Conservation (phyloP, 345 rosid genomes). For the Diplotaxis tenuifolia region DNA sequence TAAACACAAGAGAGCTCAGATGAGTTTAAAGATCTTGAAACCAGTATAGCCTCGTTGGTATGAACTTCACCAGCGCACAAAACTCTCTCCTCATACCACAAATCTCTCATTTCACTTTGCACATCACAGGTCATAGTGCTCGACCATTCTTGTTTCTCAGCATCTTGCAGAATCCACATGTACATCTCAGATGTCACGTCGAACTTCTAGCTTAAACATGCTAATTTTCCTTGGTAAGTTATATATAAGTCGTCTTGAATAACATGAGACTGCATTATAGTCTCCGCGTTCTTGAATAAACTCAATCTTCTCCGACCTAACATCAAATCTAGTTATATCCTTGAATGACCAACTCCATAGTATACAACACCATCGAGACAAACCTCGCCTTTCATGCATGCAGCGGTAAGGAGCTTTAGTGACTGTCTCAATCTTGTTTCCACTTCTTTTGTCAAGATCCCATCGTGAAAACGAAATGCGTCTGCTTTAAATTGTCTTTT, state of each 20-base stretch:
- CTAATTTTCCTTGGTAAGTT: no score
- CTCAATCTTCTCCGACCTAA: not conserved
- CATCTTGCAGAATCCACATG: not conserved
- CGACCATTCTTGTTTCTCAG: not conserved
- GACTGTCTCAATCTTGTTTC: not conserved
- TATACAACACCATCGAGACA: not conserved
- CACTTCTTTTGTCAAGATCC: not conserved
- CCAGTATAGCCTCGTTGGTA: not conserved
- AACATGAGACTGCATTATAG: no score
- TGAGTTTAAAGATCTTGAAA: not conserved
- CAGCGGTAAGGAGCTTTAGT: not conserved
- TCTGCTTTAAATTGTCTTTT: not conserved
- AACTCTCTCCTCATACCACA: no score
- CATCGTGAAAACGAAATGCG: not conserved
- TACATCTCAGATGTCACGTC: not conserved
- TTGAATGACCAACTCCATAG: not conserved
- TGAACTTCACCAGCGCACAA: not conserved
- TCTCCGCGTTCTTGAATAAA: not conserved
- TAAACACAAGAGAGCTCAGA: not conserved
- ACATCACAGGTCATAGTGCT: not conserved
- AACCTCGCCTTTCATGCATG: not conserved
- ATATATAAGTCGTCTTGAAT: no score
- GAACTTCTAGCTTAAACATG: no score
- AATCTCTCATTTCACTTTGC: not conserved
- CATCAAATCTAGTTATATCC: not conserved